Evolutionary conservation across 2,329 filamentous ascomycete species (phyloP), one percentile per base, ranked within the genome.

Genomic region (Phialophora verrucosa): DNA sequence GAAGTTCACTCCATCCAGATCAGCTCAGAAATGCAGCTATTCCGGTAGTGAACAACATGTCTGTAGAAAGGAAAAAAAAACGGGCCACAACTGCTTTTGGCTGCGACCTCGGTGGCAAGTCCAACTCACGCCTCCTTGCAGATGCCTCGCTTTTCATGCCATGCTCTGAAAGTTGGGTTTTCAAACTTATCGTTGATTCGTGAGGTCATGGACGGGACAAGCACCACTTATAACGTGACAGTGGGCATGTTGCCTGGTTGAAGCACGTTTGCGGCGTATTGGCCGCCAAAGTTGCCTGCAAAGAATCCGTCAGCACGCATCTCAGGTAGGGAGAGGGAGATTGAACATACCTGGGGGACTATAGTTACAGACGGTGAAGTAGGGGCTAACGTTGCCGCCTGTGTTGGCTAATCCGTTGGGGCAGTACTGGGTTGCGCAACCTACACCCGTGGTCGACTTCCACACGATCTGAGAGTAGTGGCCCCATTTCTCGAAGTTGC

Each of bases 361-460:
- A 83, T 97, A 97, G 85, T 97, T 94, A 89, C 92, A 97, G 74
- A 96, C 92, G 32, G 91, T 93, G 83, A 87, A 92, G 80, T 86
- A 88, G n/a, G 88, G 80, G 44, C 83, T 63, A 31, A 80, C 72
- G 58, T 76, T 74, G 64, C 74, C 74, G 59, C 78, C 79, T 55
- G 78, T 77, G 69, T 82, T 81, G 59, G 73, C 76, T 51, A 85
- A 76, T 61, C 65, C 73, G 32, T 70, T 27, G 23, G 69, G 63
- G 83, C 82, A 87, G 78, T 71, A 68, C 23, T 77, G 74, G 31
- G 78, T 85, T 59, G 82, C 83, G 76, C 91, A 93, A 70, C 89
- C 91, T 61, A 93, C 81, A 47, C 82, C 72, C 20, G 79, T 85
- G 64, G 88, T 87, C 27, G 70, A 78, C 75, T 85, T 85, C 91